Base-by-base conservation (phyloP, 345 rosid species). In the Reutealis trisperma region DNA sequence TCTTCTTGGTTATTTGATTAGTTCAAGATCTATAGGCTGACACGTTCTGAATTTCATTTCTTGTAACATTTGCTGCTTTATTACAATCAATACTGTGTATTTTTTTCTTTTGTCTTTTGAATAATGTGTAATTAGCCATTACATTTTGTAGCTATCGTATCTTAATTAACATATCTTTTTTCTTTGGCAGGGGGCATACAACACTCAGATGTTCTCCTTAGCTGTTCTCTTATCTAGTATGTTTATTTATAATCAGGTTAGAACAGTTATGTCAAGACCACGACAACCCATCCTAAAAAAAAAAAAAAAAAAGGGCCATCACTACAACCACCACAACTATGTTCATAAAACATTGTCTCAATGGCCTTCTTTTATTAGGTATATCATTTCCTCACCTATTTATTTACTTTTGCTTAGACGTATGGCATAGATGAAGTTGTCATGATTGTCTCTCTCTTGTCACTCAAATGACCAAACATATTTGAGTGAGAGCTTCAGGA, bases 401-500 rank as follows among this genome's bases (percentile, higher is more conserved):
- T 24, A 64, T 70, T 18, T 67, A 27, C 75, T 76, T 58, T 52
- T 75, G 18, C 47, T 51, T 81, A 93, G 97, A 93, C 94, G 98
- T 97, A 97, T 75, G 97, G 97, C 65, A 93, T 96, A 74, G 99
- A 93, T 80, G 99, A 92, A 87, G 89, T 98, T 81, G 90, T 52
- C 90, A 92, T 30, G 97, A 93, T 86, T 94, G 92, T 24, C 98
- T 96, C 19, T 96, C 97, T 68, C 97, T 94, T 80, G 98, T 96
- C 76, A 96, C 99, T 79, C 92, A 94, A 85, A 90, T 94, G 97
- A 96, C 97, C 34, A 94, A 96, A 76, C 97, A 96, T 84, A 94
- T 96, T 83, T 92, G 97, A 61, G 95, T 96, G 6, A 92, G 92
- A 85, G 97, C 99, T 60, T 88, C 94, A 75, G 92, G 92, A 58